Percentiles rank a stretch among this genome's conserved stretches.
These are phyloP conservation scores for Eimeria sp. DNA, from an alignment of 169 alveolate genomes.

Conservation along the genomic window DNA sequence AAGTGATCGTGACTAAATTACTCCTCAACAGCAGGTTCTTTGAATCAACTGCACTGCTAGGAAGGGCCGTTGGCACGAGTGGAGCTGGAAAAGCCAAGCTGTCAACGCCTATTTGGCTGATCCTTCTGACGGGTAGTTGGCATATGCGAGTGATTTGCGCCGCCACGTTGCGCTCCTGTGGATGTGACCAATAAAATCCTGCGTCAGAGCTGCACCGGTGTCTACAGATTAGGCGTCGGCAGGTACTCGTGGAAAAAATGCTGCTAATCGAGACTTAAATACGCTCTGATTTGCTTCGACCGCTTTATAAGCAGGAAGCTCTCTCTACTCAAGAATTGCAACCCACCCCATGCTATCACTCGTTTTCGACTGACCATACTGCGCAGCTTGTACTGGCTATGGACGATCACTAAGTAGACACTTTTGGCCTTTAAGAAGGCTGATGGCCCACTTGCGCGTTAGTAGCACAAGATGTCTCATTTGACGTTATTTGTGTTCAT, in stretches of 20 bases:
- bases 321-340: neutral
- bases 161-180: neutral
- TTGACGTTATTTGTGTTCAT: neutral
- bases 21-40: neutral
- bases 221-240: neutral
- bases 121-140: neutral
- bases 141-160: neutral
- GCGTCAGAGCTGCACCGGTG: neutral
- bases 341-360: neutral
- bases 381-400: neutral
- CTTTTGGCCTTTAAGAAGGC: neutral
- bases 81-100: neutral
- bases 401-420: neutral
- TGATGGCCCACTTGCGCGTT: neutral
- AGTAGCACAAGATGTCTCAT: neutral
- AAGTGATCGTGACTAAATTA: constrained; percentile 40
- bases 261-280: neutral
- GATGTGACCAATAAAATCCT: neutral
- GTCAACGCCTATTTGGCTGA: neutral
- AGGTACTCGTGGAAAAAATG: neutral
- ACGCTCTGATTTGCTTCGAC: neutral
- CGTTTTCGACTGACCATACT: neutral
- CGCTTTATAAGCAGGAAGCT: neutral
- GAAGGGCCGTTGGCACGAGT: neutral
- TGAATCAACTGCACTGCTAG: neutral